phyloP scores from a whole-genome alignment of 2,329 filamentous ascomycete species.

The Tolypocladium ovalisporum region DNA sequence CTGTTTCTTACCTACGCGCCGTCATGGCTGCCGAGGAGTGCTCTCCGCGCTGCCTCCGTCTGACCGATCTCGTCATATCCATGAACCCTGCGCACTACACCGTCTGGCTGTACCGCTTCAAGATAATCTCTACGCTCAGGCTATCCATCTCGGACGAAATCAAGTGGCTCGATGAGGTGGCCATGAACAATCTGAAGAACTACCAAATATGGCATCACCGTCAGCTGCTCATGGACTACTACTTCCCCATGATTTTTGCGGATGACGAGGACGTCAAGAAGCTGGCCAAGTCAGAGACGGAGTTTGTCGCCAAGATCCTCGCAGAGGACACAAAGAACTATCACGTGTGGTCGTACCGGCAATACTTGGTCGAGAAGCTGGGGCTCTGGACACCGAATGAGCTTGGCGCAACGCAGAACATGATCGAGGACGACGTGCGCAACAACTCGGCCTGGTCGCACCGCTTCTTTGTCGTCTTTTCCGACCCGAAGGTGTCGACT shows the following conservation, averaged over 20 bases:
- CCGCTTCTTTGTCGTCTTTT: constrained; percentile 85
- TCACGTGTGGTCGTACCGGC: constrained; percentile 94
- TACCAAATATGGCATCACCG: constrained; percentile 93
- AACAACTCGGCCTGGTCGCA: constrained; percentile 99
- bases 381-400: constrained; percentile 63
- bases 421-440: constrained; percentile 71
- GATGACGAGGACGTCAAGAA: constrained; percentile 43
- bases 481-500: constrained; percentile 41
- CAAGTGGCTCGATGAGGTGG: constrained; percentile 74
- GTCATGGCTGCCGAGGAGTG: constrained; percentile 85
- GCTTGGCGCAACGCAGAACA: constrained; percentile 56
- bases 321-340: constrained; percentile 90
- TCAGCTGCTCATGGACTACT: constrained; percentile 51
- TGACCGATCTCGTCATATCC: constrained; percentile 82
- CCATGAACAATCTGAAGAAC: constrained; percentile 82
- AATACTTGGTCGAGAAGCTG: constrained; percentile 55
- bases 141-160: constrained; percentile 62
- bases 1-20: constrained; percentile 85
- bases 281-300: constrained; percentile 55
- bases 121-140: constrained; percentile 58
- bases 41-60: constrained; percentile 62
- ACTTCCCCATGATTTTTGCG: constrained; percentile 48
- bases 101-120: constrained; percentile 91
- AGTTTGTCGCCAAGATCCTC: constrained; percentile 74
- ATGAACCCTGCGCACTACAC: constrained; percentile 98